phyloP scores from a whole-genome alignment of 2,329 filamentous ascomycete species.

The Fusarium tanahbumbuense region DNA sequence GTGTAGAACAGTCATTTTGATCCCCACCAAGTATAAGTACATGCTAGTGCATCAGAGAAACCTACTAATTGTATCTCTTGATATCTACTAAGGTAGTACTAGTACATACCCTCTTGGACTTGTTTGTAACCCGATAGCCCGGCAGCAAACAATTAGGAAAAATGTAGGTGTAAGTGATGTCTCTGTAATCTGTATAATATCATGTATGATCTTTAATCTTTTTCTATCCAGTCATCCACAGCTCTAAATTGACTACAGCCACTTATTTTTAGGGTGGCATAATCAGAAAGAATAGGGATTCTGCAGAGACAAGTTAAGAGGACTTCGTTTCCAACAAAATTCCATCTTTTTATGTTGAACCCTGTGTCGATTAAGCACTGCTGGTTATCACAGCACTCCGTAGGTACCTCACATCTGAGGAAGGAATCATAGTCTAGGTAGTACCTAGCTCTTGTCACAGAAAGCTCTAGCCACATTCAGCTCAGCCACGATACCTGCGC shows the following conservation, averaged over 20 bases:
- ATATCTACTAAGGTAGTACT: not conserved
- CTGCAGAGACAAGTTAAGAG: not conserved
- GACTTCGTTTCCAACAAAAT: not conserved
- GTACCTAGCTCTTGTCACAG: not conserved
- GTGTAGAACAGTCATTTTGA: conserved; percentile 7
- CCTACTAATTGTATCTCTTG: not conserved
- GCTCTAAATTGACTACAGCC: not conserved
- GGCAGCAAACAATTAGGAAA: not conserved
- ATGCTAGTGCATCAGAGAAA: not conserved
- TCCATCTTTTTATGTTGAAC: not conserved
- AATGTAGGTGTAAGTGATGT: not conserved
- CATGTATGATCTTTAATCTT: not conserved
- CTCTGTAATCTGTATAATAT: not conserved
- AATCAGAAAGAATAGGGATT: not conserved
- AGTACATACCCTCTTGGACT: not conserved
- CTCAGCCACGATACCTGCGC: conserved; percentile 4
- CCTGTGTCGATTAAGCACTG: not conserved
- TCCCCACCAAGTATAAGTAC: not conserved
- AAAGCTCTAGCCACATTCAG: not conserved
- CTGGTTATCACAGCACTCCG: not conserved
- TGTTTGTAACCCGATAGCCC: not conserved
- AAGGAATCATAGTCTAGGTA: too few relatives aligned
- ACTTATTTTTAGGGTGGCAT: not conserved
- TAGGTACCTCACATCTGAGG: not conserved
- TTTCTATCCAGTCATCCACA: not conserved